phyloP scores from a whole-genome alignment of 2,329 filamentous ascomycete genomes.

The Trichoderma sp. region DNA sequence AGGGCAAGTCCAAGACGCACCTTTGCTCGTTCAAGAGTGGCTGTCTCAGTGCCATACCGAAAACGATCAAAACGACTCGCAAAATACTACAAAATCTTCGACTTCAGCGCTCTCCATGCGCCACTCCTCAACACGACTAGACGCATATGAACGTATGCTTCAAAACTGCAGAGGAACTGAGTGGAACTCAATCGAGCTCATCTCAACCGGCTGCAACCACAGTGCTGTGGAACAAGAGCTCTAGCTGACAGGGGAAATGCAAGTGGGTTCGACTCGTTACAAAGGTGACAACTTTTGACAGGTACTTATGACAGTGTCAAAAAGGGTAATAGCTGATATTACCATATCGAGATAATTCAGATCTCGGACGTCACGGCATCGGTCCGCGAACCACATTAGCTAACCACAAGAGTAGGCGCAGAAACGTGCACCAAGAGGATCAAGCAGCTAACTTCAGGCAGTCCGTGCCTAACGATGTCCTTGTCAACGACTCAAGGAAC shows the following conservation, averaged over 20 bases:
- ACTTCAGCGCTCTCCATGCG: conserved; percentile 26
- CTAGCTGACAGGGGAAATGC: conserved; percentile 25
- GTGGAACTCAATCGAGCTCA: conserved; percentile 38
- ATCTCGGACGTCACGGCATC: background rate
- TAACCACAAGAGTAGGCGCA: background rate
- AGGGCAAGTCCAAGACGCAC: background rate
- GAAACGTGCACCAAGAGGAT: background rate
- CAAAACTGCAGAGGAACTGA: conserved; percentile 32
- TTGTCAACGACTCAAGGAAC: background rate
- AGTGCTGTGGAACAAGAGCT: conserved; percentile 38
- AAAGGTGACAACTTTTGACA: background rate
- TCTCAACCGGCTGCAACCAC: conserved; percentile 42
- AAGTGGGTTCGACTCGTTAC: background rate
- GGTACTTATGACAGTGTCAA: too few relatives aligned
- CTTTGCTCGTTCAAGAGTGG: conserved; percentile 28
- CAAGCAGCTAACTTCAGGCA: too few relatives aligned
- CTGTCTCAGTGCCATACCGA: conserved; percentile 26
- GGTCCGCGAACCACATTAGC: background rate
- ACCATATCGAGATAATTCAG: background rate
- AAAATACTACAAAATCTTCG: conserved; percentile 24
- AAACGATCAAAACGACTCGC: conserved; percentile 18
- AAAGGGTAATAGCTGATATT: background rate
- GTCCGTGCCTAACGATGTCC: background rate
- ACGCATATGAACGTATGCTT: conserved; percentile 41
- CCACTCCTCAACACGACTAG: conserved; percentile 33